Evolutionary conservation across 2,329 filamentous ascomycete genomes (phyloP).

Genomic region (Colletotrichum limetticola): DNA sequence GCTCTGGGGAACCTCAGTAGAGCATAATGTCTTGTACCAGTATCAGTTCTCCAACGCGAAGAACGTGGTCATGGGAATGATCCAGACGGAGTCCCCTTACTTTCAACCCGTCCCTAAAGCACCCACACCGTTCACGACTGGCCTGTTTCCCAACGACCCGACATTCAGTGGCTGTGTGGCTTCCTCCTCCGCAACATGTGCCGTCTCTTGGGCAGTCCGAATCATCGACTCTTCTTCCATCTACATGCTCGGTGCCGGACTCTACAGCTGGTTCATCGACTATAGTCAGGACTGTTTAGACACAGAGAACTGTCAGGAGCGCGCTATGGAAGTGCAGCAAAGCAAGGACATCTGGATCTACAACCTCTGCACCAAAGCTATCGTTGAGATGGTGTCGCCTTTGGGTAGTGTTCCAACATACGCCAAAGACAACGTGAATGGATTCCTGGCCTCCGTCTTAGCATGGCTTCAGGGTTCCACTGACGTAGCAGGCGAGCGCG

Average conservation of each 20-base stretch:
- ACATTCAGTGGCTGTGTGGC: slow-evolving; percentile 8
- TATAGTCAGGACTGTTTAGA: no score
- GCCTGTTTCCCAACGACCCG: slow-evolving; percentile 26
- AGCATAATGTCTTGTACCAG: slow-evolving; percentile 54
- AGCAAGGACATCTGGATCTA: no score
- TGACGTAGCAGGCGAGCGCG: no score
- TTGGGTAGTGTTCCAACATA: no score
- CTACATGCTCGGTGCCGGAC: background rate
- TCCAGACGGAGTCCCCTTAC: slow-evolving; percentile 51
- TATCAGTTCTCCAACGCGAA: slow-evolving; percentile 59
- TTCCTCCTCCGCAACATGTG: background rate
- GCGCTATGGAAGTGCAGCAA: no score
- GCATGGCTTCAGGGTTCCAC: no score
- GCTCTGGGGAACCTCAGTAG: slow-evolving; percentile 36
- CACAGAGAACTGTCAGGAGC: no score
- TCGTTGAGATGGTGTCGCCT: no score
- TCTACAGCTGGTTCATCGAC: no score
- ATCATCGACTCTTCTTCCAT: background rate
- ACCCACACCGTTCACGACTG: slow-evolving; percentile 36
- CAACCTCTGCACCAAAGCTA: no score
- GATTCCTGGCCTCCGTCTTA: no score
- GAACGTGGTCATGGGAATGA: slow-evolving; percentile 59
- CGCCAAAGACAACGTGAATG: no score
- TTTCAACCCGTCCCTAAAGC: slow-evolving; percentile 40
- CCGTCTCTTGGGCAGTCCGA: background rate